A percentile compares a stretch with the other conserved stretches of the same genome.
phyloP scores from a whole-genome alignment of 2,329 filamentous ascomycete genomes.

The Fusarium clavum region DNA sequence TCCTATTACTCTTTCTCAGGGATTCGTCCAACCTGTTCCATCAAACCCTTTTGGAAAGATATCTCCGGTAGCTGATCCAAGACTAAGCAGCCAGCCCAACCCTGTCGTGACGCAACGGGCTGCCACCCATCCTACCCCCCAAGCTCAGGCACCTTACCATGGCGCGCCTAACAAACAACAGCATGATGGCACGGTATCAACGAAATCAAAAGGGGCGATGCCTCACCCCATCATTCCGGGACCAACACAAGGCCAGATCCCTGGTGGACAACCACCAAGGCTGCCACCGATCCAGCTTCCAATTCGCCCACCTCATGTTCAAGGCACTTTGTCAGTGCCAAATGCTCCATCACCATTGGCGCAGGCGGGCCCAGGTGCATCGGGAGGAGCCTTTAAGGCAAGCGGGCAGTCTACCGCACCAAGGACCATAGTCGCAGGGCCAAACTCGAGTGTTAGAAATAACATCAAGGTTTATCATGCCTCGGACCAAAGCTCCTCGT shows the following conservation, averaged over 20 bases:
- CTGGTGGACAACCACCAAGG: background rate
- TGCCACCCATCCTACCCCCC: background rate
- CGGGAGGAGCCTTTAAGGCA: background rate
- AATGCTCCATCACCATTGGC: background rate
- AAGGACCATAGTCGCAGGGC: slow-evolving; percentile 3
- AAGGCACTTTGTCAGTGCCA: background rate
- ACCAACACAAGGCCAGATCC: background rate
- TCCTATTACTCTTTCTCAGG: slow-evolving; percentile 2
- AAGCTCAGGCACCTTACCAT: slow-evolving; percentile 5
- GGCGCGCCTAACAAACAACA: background rate
- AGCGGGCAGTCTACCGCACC: background rate
- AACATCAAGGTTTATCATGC: slow-evolving; percentile 2
- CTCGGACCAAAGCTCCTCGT: slow-evolving; percentile 24
- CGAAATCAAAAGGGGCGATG: background rate
- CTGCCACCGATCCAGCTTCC: slow-evolving; percentile 14
- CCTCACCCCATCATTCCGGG: background rate
- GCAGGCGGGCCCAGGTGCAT: background rate
- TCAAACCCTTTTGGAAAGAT: background rate
- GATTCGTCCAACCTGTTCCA: background rate
- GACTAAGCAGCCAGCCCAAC: slow-evolving; percentile 6
- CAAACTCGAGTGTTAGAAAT: background rate
- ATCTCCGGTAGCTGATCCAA: slow-evolving; percentile 1
- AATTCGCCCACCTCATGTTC: slow-evolving; percentile 4
- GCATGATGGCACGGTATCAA: background rate
- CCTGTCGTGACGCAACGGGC: background rate